Percentiles rank a stretch among this genome's conserved stretches.
phyloP scores from a whole-genome alignment of 176 grass and related monocot species.

The Oryza brachyantha region DNA sequence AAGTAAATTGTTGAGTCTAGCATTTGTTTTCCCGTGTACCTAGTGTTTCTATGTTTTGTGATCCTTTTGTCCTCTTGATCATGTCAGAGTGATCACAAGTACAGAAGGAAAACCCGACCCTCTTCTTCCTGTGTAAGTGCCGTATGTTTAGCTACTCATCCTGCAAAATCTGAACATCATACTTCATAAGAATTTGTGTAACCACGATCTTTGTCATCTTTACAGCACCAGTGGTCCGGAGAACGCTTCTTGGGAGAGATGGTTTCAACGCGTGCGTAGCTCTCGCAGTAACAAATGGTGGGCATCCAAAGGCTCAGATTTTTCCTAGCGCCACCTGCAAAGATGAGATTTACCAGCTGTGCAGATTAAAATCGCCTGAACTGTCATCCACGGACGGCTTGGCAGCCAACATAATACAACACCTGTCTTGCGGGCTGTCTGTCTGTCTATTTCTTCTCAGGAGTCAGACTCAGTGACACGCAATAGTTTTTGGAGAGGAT shows the following conservation, averaged over 20 bases:
- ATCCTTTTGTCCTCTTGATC: slow-evolving; percentile 11
- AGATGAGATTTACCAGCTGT: slow-evolving; percentile 19
- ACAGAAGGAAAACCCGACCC: slow-evolving; percentile 85
- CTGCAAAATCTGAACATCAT: background rate
- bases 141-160: background rate
- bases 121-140: slow-evolving; percentile 80
- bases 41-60: background rate
- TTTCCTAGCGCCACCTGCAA: slow-evolving; percentile 42
- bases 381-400: slow-evolving; percentile 19
- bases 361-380: slow-evolving; percentile 31
- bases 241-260: slow-evolving; percentile 84
- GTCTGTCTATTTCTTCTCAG: background rate
- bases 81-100: slow-evolving; percentile 64
- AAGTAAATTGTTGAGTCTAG: slow-evolving; percentile 38
- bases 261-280: slow-evolving; percentile 89
- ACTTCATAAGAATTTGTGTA: background rate
- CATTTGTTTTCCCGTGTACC: slow-evolving; percentile 4
- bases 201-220: slow-evolving; percentile 5
- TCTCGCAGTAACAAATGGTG: slow-evolving; percentile 92
- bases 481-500: slow-evolving; percentile 30
- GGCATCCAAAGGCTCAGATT: slow-evolving; percentile 70
- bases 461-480: background rate
- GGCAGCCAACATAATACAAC: slow-evolving; percentile 11
- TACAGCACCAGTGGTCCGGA: slow-evolving; percentile 81
- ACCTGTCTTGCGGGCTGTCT: no score